Base-by-base conservation (phyloP, 495 filamentous ascomycete genomes). In the Extremus antarcticus region DNA sequence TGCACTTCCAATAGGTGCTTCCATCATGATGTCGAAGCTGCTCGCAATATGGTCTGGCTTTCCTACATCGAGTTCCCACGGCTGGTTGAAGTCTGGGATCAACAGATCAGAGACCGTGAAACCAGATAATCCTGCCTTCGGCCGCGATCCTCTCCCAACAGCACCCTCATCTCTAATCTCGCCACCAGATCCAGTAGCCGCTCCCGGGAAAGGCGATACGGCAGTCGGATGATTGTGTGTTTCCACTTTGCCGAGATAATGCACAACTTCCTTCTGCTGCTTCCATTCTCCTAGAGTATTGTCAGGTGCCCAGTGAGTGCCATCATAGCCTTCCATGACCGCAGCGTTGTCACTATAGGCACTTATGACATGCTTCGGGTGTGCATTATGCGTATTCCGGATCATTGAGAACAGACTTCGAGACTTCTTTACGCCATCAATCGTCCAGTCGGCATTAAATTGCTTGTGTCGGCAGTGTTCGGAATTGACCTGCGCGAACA, bases 261-360 rank as follows among this genome's bases (percentile, higher is more conserved):
- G 87, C 10, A 96, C 83, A 23, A 77, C 71, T 71, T 98, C 92
- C 64, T 86, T 90, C n/a, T 80, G 86, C 55, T 87, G 77, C 59
- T 72, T 83, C 92, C 92, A 98, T 59, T 86, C 82, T 7, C 89
- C 86, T 2, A 88, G 91, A n/a, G 77, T 74, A 29, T 87, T 78
- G 51, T 87, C 80, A 15, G 92, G 92, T 0, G 88, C 86, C 89
- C 89, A 95, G 65, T 86, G 86, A 51, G 78, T 79, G 22, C 82
- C 84, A 41, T 78, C 71, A 49, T 78, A 76, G 25, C 91, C 92
- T 61, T 94, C 73, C 47, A 95, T 73, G 0, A 98, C 92, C 11
- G 92, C 91, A 29, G 92, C 92, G 69, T 98, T 98, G 66, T 98
- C 92, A 57, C 88, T 95, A 66, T 98, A 98, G 9, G 92, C 94